Evolutionary conservation across 345 rosid genomes (phyloP), one percentile per base, ranked within the genome.

Genomic region (Aquilaria sinensis): DNA sequence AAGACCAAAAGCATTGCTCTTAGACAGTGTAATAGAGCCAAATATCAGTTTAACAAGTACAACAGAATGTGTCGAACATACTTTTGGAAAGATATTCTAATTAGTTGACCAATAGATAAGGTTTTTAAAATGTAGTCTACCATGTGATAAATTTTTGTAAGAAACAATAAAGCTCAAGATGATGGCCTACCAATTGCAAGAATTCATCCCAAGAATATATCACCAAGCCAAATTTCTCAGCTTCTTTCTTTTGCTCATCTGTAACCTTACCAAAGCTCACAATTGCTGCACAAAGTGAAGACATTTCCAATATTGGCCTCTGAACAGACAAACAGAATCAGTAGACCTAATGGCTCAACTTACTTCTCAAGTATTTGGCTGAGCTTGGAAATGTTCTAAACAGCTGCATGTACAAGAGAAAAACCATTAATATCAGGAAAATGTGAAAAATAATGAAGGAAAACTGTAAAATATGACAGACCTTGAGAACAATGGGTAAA

Each of bases 131-230:
- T 3, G 5, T 37, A 37, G 43, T 37, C 43, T 9, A 37, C 43
- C 43, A 37, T 3, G 43, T 37, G 1, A 37, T 37, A 9, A 37
- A 5, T 37, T 37, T 37, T 9, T 4, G 43, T 1, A 37, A 37
- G 7, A 37, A 37, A 37, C 43, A 5, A 37, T 37, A 9, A 37
- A 37, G 43, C 5, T 4, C 43, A 37, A 1, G 45, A 47, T 62
- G 23, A 53, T 32, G 43, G 12, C 71, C 1, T 74, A 85, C 97
- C 83, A 88, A 79, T 57, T 71, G 73, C 74, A 90, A 66, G 64
- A 90, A 90, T 51, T 85, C 93, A 50, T 85, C 87, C 97, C 97
- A 90, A 61, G 93, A 60, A 77, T 85, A 81, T 45, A 72, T 73
- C 15, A 66, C 72, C 67, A 88, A 62, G 50, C 88, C 90, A 70